phyloP scores from a whole-genome alignment of 1,139 yeast genomes.

The Geotrichum cucujoidarum region DNA sequence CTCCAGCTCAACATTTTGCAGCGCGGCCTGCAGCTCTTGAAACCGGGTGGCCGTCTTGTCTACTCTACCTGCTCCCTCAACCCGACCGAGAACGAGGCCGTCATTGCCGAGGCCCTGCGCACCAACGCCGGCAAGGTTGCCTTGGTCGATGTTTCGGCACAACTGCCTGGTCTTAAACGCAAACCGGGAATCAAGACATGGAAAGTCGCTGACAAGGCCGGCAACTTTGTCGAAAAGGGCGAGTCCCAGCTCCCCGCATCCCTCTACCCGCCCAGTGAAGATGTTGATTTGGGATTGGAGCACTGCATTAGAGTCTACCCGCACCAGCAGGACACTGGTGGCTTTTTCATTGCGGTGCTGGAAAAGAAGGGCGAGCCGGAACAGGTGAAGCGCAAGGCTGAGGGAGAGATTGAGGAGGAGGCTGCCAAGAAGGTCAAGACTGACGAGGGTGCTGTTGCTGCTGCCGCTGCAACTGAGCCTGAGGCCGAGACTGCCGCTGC shows the following conservation, averaged over 20 bases:
- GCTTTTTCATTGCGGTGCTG: constrained; percentile 89
- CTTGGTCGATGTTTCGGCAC: constrained; percentile 65
- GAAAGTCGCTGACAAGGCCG: constrained; percentile 83
- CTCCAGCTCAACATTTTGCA: constrained; percentile 82
- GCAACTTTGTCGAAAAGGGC: constrained; percentile 47
- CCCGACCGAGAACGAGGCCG: constrained; percentile 97
- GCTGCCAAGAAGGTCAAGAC: constrained; percentile 32
- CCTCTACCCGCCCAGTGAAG: constrained; percentile 76
- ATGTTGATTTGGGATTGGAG: constrained; percentile 61
- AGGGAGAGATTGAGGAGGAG: constrained; percentile 32
- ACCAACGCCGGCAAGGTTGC: constrained; percentile 58
- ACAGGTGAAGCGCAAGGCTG: constrained; percentile 26
- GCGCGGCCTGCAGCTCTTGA: constrained; percentile 85
- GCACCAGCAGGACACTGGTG: constrained; percentile 97
- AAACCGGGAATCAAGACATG: constrained; percentile 70
- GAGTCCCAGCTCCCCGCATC: constrained; percentile 49
- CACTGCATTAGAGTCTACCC: constrained; percentile 92
- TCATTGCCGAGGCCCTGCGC: constrained; percentile 85
- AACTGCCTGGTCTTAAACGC: constrained; percentile 74
- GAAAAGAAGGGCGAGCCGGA: constrained; percentile 52
- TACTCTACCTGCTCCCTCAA: constrained; percentile 95
- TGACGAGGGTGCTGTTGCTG: constrained; percentile 24
- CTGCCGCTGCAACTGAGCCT: constrained; percentile 8
- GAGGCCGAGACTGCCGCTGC: constrained; percentile 28
- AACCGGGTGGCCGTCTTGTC: constrained; percentile 86